Evolutionary conservation across 2,329 filamentous ascomycete species (phyloP).

Genomic region (Chaetomiaceae sp.): DNA sequence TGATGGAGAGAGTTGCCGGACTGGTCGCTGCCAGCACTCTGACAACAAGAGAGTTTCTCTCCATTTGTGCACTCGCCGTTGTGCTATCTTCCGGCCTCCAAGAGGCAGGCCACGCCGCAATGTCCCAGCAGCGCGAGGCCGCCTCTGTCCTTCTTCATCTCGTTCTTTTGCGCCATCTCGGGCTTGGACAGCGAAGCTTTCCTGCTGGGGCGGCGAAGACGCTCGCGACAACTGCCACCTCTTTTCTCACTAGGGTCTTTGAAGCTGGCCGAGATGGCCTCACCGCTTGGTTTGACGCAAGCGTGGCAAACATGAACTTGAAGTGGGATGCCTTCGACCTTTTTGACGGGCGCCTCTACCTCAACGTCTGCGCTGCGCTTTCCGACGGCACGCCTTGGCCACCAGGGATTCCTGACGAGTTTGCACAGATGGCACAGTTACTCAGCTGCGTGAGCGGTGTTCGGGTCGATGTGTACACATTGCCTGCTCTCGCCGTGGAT

Average conservation of each 20-base stretch:
- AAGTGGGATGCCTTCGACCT: constrained; percentile 1
- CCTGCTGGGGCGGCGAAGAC: background rate
- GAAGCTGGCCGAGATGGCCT: background rate
- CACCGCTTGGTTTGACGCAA: background rate
- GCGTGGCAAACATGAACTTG: background rate
- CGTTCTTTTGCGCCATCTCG: background rate
- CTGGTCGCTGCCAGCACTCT: background rate
- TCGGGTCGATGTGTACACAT: background rate
- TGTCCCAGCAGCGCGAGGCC: background rate
- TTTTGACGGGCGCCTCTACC: background rate
- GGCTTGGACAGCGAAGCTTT: background rate
- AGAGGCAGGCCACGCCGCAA: background rate
- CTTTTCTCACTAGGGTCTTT: background rate
- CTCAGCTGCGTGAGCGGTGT: background rate
- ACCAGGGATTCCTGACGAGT: background rate
- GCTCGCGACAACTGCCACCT: background rate
- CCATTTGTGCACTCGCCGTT: background rate
- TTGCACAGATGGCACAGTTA: background rate
- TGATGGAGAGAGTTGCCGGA: background rate
- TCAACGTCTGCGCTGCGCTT: background rate
- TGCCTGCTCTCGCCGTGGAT: background rate
- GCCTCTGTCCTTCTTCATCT: background rate
- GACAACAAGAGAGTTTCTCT: background rate
- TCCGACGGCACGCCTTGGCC: background rate
- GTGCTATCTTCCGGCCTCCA: background rate